A percentile compares a stretch with the other conserved stretches of the same genome.
These are phyloP conservation scores for Tylopilus rubrobrunneus DNA, from an alignment of 768 basidiomycete species.

Conservation along the genomic window DNA sequence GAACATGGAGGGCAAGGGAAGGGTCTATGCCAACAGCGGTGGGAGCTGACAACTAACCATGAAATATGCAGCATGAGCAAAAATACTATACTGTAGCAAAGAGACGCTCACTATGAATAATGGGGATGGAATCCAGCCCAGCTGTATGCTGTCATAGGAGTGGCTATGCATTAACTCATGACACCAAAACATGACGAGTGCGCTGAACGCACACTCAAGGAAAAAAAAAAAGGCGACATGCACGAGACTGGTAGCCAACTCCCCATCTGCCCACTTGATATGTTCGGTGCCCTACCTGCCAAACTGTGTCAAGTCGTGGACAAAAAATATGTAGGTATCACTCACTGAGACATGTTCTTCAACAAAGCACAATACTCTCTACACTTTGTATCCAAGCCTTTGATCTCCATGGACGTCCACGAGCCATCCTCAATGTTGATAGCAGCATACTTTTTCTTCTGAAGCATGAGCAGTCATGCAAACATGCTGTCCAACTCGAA, in stretches of 20 bases:
- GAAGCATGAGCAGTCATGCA: slow-evolving; percentile 84
- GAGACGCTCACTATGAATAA: slow-evolving; percentile 66
- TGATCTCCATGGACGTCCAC: slow-evolving; percentile 80
- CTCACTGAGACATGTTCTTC: slow-evolving; percentile 63
- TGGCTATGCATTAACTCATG: not conserved
- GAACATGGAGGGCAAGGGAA: slow-evolving; percentile 60
- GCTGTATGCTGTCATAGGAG: slow-evolving; percentile 43
- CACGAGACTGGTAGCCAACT: too few relatives aligned
- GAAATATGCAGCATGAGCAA: not conserved
- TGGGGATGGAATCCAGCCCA: slow-evolving; percentile 73
- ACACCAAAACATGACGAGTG: not conserved
- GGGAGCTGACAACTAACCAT: slow-evolving; percentile 66
- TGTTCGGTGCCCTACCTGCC: slow-evolving; percentile 47
- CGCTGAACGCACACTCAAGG: too few relatives aligned
- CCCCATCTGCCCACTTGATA: too few relatives aligned
- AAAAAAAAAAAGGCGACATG: too few relatives aligned
- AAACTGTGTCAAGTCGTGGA: not conserved
- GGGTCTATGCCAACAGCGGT: slow-evolving; percentile 64
- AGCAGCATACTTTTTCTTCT: slow-evolving; percentile 99
- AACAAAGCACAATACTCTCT: slow-evolving; percentile 76
- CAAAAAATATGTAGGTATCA: slow-evolving; percentile 4
- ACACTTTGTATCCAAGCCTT: slow-evolving; percentile 98
- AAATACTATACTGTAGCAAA: not conserved
- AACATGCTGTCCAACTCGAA: slow-evolving; percentile 94
- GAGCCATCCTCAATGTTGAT: slow-evolving; percentile 87